Evolutionary conservation across 352 stramenopile genomes (phyloP).

Genomic region (Pythium insidiosum): DNA sequence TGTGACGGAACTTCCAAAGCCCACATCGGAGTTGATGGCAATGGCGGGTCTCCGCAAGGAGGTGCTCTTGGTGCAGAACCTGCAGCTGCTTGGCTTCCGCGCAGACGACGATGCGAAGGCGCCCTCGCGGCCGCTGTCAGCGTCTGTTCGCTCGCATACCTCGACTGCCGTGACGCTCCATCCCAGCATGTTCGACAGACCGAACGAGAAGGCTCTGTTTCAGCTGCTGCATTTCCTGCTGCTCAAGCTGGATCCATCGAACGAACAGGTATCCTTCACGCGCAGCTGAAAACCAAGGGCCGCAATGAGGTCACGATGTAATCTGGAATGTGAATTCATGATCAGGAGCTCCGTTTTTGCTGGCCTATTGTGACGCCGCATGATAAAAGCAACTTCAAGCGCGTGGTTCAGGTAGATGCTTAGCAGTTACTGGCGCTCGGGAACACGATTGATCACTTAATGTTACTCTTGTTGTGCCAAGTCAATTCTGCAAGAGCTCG

Average conservation of each 20-base stretch:
- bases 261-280: conserved; percentile 17
- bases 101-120: not conserved
- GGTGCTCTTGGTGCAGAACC: conserved; percentile 34
- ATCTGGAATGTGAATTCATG: too few relatives aligned
- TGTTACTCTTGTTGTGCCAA: not conserved
- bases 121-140: not conserved
- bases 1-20: too few relatives aligned
- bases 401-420: conserved; percentile 32
- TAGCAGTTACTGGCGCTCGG: not conserved
- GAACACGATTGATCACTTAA: not conserved
- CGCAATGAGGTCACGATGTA: too few relatives aligned
- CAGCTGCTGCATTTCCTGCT: conserved; percentile 37
- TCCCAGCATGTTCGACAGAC: conserved; percentile 33
- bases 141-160: too few relatives aligned
- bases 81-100: conserved; percentile 30
- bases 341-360: conserved; percentile 43
- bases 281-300: too few relatives aligned
- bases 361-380: conserved; percentile 47
- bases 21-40: too few relatives aligned
- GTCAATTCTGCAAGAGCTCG: conserved; percentile 30
- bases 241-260: conserved; percentile 16
- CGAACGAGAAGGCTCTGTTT: conserved; percentile 51
- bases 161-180: conserved; percentile 8
- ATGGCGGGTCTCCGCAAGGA: conserved; percentile 29
- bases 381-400: conserved; percentile 55